phyloP scores from a whole-genome alignment of 2,329 filamentous ascomycete genomes.

The Scedosporium minutisporum region DNA sequence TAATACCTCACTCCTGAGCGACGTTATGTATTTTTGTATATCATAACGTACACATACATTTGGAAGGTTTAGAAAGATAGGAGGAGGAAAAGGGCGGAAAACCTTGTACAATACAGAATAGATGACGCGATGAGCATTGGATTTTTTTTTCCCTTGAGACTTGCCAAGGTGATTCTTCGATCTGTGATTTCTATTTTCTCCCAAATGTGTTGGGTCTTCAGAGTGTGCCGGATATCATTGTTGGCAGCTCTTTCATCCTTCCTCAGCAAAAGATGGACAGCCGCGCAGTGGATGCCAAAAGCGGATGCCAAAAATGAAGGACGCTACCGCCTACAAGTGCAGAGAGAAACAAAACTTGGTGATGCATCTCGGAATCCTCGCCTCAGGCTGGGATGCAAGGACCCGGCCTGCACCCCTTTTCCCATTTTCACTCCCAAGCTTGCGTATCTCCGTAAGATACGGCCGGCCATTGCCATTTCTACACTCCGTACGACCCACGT shows the following conservation, averaged over 20 bases:
- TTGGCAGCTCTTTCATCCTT: not conserved
- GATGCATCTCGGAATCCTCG: too few species aligned
- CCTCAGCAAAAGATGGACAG: not conserved
- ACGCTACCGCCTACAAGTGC: too few species aligned
- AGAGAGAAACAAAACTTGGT: too few species aligned
- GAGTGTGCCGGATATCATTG: too few species aligned
- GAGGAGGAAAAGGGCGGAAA: not conserved
- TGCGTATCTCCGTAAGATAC: too few species aligned
- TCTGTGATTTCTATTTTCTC: too few species aligned
- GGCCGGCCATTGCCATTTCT: too few species aligned
- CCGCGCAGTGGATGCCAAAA: not conserved
- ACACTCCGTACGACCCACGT: too few species aligned
- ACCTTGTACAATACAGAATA: slow-evolving; percentile 1
- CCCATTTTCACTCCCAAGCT: too few species aligned
- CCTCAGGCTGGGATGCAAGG: too few species aligned
- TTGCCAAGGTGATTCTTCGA: too few species aligned
- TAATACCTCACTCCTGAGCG: not conserved
- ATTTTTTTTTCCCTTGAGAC: not conserved
- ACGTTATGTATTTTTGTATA: slow-evolving; percentile 5
- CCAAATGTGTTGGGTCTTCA: not conserved
- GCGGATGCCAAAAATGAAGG: not conserved
- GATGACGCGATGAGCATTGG: slow-evolving; percentile 1
- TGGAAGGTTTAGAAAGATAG: not conserved
- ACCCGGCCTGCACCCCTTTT: too few species aligned
- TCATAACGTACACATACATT: not conserved